Conservation (phyloP, 148 eudicot species). For the Nepenthes mirabilis region DNA sequence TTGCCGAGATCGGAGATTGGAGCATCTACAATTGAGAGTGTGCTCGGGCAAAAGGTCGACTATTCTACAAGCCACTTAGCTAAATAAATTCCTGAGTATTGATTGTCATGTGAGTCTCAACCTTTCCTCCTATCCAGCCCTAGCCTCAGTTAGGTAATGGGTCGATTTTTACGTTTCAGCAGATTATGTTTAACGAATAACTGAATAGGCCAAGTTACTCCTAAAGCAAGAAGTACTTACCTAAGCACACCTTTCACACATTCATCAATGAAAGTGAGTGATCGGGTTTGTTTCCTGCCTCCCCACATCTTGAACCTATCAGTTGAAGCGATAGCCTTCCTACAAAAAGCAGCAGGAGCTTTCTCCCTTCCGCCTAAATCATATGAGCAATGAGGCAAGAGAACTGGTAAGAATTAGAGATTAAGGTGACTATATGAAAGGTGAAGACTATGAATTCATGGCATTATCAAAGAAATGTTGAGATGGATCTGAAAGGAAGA, state of each 20-base stretch:
- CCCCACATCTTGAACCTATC: conserved; percentile 63
- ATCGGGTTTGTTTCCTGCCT: conserved; percentile 42
- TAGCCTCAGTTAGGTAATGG: background rate
- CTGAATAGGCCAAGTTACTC: background rate
- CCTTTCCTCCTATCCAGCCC: too few relatives aligned
- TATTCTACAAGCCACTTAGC: too few relatives aligned
- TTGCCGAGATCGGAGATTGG: too few relatives aligned
- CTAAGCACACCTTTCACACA: conserved; percentile 54
- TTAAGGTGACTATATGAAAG: background rate
- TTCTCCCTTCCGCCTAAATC: conserved; percentile 42
- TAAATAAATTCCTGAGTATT: too few relatives aligned
- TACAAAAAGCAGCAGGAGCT: conserved; percentile 52
- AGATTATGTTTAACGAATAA: background rate
- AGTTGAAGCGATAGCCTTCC: conserved; percentile 34
- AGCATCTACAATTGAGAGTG: too few relatives aligned
- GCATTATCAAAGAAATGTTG: background rate
- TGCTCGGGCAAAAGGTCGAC: too few relatives aligned
- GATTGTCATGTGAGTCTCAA: too few relatives aligned
- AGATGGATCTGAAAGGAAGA: background rate
- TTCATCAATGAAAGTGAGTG: conserved; percentile 50
- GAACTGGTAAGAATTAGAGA: background rate
- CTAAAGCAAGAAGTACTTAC: conserved; percentile 11
- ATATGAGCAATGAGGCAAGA: background rate
- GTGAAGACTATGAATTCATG: background rate
- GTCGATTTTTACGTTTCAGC: background rate